Evolutionary conservation across 129 eudicot genomes (phyloP), one percentile per base, ranked within the genome.

Genomic region (Centella asiatica): DNA sequence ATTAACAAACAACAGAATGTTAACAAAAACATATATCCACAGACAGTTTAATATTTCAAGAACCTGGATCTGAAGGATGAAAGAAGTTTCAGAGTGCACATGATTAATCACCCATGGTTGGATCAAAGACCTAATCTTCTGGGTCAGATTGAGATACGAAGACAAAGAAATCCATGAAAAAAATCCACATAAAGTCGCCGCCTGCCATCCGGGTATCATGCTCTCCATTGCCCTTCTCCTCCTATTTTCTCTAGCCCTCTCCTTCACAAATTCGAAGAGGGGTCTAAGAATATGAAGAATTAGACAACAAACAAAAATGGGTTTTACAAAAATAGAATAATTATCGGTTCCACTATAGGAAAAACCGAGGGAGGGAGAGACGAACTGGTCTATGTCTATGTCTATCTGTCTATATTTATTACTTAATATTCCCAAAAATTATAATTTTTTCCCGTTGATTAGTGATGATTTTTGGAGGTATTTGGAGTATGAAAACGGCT

Each of bases 51-150:
- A 26, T 19, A 67, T 19, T 37, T 1, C 17, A 72, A 27, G 3
- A 77, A 93, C 99, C 99, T 88, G 96, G 73, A 93, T 85, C 80
- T 72, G 82, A 66, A 88, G 83, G 59, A 80, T 72, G 25, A 72
- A 25, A 32, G 81, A 83, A 7, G 69, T 70, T 57, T 80, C 89
- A 28, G 88, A 69, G 37, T 45, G 39, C 18, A 93, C 89, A 47
- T 11, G 74, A n/a, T 60, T 63, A 23, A 65, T 58, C 23, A 85
- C 85, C 95, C 89, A 88, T 28, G 96, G 93, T 72, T 85, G 83
- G 27, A 72, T 80, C 0, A 82, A 50, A 56, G 96, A 88, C 82
- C 99, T 80, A 70, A 93, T 61, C 57, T 71, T 87, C 22, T 45
- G 70, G 44, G 92, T 84, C 39, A 93, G 44, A 67, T 88, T 72